A percentile compares a stretch with the other conserved stretches of the same genome.
These are phyloP conservation scores for Diplogelasinospora grovesii DNA, from an alignment of 495 filamentous ascomycete genomes.

Conservation along the genomic window DNA sequence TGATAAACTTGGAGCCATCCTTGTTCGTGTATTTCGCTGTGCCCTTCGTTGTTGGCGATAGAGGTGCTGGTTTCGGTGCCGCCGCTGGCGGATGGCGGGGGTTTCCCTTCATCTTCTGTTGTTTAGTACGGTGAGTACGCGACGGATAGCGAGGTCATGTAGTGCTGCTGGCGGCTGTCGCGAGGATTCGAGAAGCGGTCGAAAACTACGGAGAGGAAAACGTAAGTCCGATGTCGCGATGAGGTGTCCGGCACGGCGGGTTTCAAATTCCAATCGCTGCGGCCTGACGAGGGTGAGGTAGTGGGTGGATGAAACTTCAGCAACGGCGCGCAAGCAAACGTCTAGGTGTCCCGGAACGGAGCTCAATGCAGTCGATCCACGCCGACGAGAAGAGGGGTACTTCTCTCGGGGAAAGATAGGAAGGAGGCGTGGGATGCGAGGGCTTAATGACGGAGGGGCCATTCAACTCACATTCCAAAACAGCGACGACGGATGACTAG, in stretches of 20 bases:
- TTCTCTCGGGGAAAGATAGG: not conserved
- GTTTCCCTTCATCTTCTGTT: slow-evolving; percentile 46
- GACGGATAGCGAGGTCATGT: slow-evolving; percentile 27
- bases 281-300: no score
- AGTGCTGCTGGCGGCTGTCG: slow-evolving; percentile 3
- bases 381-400: slow-evolving; percentile 1
- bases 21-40: slow-evolving; percentile 58
- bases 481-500: no score
- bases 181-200: not conserved
- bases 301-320: no score
- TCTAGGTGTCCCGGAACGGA: no score
- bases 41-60: slow-evolving; percentile 35
- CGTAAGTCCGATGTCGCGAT: not conserved
- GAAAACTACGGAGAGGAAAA: slow-evolving; percentile 2
- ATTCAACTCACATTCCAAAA: no score
- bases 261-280: no score
- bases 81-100: slow-evolving; percentile 34
- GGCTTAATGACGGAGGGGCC: no score
- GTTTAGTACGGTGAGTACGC: slow-evolving; percentile 18
- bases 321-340: no score
- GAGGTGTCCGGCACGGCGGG: no score
- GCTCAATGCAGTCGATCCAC: no score
- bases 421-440: not conserved
- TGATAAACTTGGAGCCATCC: slow-evolving; percentile 63
- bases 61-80: slow-evolving; percentile 24